Percentiles rank a stretch among this genome's conserved stretches.
Evolutionary conservation across 768 basidiomycete species (phyloP).

Genomic region (Termitomyces sp.): DNA sequence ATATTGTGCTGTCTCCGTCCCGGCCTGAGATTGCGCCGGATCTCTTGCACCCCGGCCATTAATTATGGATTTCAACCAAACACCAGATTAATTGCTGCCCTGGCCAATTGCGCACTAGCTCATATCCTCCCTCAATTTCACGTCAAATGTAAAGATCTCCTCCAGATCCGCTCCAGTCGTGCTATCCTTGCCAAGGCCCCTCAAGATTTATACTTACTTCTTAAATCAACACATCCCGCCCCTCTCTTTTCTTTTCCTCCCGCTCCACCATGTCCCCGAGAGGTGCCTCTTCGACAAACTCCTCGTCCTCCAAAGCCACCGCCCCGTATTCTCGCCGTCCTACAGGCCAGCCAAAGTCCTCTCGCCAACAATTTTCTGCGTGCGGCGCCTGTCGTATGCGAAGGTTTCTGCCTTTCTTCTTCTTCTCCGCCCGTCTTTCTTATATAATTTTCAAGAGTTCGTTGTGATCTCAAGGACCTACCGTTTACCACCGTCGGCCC

Average conservation of each 20-base stretch:
- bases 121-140: no score
- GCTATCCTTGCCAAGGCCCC: conserved; percentile 22
- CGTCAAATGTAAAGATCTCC: conserved; percentile 34
- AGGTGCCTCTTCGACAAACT: conserved; percentile 34
- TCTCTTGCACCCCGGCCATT: conserved; percentile 26
- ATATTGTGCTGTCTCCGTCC: conserved; percentile 8
- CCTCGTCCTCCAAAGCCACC: conserved; percentile 31
- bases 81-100: conserved; percentile 13
- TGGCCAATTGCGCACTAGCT: conserved; percentile 8
- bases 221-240: conserved; percentile 29
- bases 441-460: conserved; percentile 58
- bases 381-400: conserved; percentile 92
- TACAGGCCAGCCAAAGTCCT: conserved; percentile 66
- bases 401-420: conserved; percentile 46
- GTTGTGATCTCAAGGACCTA: conserved; percentile 90
- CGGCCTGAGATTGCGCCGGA: conserved; percentile 17
- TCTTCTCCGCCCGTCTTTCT: conserved; percentile 8
- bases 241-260: conserved; percentile 15
- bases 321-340: conserved; percentile 48
- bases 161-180: conserved; percentile 42
- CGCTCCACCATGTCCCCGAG: conserved; percentile 63
- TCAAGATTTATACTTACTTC: conserved; percentile 29
- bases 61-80: conserved; percentile 16
- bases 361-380: conserved; percentile 85
- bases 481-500: conserved; percentile 45